A percentile compares a stretch with the other conserved stretches of the same genome.
Conservation (phyloP, 2,329 filamentous ascomycete species). For the Trichoderma asperellum region DNA sequence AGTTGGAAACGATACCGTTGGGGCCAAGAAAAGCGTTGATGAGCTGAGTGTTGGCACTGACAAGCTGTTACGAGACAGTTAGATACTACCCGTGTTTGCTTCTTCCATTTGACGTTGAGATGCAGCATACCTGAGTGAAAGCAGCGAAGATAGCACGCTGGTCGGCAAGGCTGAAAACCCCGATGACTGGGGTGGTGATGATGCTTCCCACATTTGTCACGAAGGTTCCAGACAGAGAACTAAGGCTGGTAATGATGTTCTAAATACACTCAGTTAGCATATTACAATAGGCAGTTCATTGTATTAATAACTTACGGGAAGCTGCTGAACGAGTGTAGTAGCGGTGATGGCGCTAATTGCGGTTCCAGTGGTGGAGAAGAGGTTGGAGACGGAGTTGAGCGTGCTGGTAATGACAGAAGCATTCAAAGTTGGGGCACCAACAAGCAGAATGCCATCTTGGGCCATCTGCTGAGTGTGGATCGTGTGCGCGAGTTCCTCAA, state of each 20-base stretch:
- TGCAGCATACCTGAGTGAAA: constrained; percentile 28
- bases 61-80: constrained; percentile 27
- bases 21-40: constrained; percentile 32
- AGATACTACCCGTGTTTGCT: not conserved
- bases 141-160: constrained; percentile 31
- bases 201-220: not conserved
- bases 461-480: not conserved
- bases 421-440: not conserved
- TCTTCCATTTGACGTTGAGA: not conserved
- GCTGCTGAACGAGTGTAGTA: not conserved
- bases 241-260: not conserved
- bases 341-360: constrained; percentile 8
- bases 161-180: constrained; percentile 22
- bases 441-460: not conserved
- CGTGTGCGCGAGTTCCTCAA: not conserved
- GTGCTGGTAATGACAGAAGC: not conserved
- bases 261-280: not conserved
- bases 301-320: not conserved
- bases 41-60: constrained; percentile 31
- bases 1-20: constrained; percentile 26
- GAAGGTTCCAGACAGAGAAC: not conserved
- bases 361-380: constrained; percentile 28
- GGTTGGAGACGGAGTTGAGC: constrained; percentile 29
- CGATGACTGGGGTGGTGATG: not conserved
- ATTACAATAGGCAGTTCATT: no score